A percentile compares a stretch with the other conserved stretches of the same genome.
These are phyloP conservation scores for Aureobasidium sp. DNA, from an alignment of 2,329 filamentous ascomycete species.

Conservation along the genomic window DNA sequence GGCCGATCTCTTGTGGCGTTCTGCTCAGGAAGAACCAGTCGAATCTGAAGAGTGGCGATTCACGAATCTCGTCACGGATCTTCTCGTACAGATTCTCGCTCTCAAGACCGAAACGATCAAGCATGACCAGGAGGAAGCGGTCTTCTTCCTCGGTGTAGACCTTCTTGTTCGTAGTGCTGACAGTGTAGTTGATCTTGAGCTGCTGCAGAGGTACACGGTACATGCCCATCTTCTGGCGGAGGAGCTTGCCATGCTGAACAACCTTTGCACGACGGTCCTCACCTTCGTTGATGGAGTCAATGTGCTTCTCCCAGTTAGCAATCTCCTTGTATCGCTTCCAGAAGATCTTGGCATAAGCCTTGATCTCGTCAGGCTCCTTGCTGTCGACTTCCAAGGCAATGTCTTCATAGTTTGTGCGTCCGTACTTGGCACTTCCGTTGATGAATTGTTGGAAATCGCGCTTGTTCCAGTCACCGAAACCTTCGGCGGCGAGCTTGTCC, in stretches of 20 bases:
- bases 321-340: constrained; percentile 95
- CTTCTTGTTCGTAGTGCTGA: constrained; percentile 99
- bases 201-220: constrained; percentile 97
- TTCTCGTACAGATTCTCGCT: constrained; percentile 83
- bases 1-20: constrained; percentile 84
- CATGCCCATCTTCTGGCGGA: constrained; percentile 90
- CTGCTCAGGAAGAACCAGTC: constrained; percentile 99
- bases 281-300: constrained; percentile 84
- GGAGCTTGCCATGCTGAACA: constrained; percentile 85
- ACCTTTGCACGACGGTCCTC: constrained; percentile 85
- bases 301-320: constrained; percentile 77
- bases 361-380: constrained; percentile 79
- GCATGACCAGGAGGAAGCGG: constrained; percentile 84
- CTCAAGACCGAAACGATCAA: constrained; percentile 89
- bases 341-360: constrained; percentile 87
- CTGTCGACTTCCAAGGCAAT: constrained; percentile 88
- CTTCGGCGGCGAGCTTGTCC: constrained; percentile 68
- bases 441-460: constrained; percentile 98
- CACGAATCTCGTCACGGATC: constrained; percentile 94
- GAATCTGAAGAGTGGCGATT: constrained; percentile 91
- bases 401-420: constrained; percentile 73
- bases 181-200: constrained; percentile 97
- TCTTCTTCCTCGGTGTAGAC: constrained; percentile 99
- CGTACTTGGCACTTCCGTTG: constrained; percentile 89
- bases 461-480: constrained; percentile 92